These are phyloP conservation scores for Ogataea hybrid DNA, from an alignment of 1,139 yeast genomes.

Conservation along the genomic window DNA sequence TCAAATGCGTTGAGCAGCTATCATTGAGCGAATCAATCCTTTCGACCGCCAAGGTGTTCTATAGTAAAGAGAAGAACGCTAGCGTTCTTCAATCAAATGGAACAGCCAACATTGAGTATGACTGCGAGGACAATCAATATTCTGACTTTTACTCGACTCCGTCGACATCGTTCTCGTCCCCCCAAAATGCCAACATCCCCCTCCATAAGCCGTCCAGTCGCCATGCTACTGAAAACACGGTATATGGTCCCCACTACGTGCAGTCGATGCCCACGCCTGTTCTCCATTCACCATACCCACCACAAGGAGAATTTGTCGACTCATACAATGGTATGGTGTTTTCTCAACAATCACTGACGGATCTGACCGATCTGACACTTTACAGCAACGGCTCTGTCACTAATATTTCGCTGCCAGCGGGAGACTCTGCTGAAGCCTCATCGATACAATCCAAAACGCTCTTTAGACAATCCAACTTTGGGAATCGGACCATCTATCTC, in stretches of 20 bases:
- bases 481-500: conserved; percentile 88
- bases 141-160: conserved; percentile 24
- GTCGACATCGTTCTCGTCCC: conserved; percentile 28
- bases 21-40: conserved; percentile 51
- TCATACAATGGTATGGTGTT: conserved; percentile 14
- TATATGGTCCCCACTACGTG: not conserved
- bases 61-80: conserved; percentile 66
- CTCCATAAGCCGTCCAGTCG: conserved; percentile 9
- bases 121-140: conserved; percentile 12
- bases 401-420: not conserved
- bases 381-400: conserved; percentile 6
- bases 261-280: conserved; percentile 4
- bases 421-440: not conserved
- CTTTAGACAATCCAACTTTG: conserved; percentile 47
- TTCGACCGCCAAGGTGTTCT: conserved; percentile 64
- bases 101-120: conserved; percentile 7
- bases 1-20: conserved; percentile 70
- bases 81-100: conserved; percentile 1
- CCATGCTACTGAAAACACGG: conserved; percentile 4
- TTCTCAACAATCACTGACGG: conserved; percentile 8
- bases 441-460: not conserved
- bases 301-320: conserved; percentile 12
- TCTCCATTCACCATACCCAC: conserved; percentile 5
- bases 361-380: conserved; percentile 8
- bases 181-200: conserved; percentile 14